Conservation (phyloP, 345 rosid species). For the Iberis pinnata region DNA sequence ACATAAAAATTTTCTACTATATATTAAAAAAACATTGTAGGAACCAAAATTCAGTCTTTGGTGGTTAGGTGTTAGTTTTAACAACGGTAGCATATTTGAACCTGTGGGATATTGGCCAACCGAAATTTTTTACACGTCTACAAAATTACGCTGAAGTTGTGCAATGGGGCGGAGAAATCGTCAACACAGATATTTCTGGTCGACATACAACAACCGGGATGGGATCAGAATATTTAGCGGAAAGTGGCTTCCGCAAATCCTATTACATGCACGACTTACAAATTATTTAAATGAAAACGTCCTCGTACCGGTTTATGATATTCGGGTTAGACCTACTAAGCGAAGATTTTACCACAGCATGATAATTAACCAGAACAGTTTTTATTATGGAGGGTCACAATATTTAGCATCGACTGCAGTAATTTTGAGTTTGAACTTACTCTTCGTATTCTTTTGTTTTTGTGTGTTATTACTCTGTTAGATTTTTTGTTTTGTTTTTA, state of each 20-base stretch:
- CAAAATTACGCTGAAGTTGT: too few species aligned
- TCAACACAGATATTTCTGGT: not conserved
- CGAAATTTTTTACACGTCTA: not conserved
- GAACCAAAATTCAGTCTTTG: not conserved
- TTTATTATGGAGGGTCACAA: too few species aligned
- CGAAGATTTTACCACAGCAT: too few species aligned
- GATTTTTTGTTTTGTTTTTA: too few species aligned
- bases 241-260: not conserved
- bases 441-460: too few species aligned
- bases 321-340: too few species aligned
- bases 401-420: too few species aligned
- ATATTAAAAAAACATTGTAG: not conserved
- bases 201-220: not conserved
- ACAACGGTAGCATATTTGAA: not conserved
- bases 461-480: too few species aligned
- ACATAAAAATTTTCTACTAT: not conserved
- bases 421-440: too few species aligned
- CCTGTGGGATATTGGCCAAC: not conserved
- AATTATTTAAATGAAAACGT: not conserved
- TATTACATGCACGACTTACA: not conserved
- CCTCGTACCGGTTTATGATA: too few species aligned
- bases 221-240: not conserved
- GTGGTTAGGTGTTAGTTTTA: not conserved
- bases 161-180: not conserved
- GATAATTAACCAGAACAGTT: too few species aligned